These are phyloP conservation scores for Vicia villosa DNA, from an alignment of 306 rosid genomes.

Conservation along the genomic window DNA sequence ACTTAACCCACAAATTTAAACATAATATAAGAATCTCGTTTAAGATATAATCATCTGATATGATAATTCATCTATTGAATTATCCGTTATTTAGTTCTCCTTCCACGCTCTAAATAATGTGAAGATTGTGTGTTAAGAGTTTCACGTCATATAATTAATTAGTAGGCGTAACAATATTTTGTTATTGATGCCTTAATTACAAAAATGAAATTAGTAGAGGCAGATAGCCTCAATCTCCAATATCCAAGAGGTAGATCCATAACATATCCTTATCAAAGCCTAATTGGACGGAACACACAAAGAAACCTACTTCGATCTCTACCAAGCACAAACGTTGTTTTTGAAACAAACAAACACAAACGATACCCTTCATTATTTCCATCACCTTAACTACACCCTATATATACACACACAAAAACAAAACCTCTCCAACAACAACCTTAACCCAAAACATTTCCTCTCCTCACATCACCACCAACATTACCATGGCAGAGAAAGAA, in stretches of 20 bases:
- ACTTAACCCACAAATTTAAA: no score
- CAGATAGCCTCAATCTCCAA: not conserved
- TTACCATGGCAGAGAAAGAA: slow-evolving; percentile 79
- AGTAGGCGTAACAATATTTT: no score
- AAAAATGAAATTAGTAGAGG: not conserved
- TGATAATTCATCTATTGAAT: no score
- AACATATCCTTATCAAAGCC: not conserved
- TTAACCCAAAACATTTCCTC: not conserved
- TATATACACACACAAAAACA: slow-evolving; percentile 26
- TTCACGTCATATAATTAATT: no score
- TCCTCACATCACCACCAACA: not conserved
- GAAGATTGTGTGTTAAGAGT: no score
- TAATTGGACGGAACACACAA: slow-evolving; percentile 2
- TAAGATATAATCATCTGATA: no score
- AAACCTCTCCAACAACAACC: slow-evolving; percentile 14
- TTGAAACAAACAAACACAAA: not conserved
- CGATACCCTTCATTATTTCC: not conserved
- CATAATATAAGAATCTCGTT: no score
- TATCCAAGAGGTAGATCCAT: not conserved
- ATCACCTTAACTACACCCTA: not conserved
- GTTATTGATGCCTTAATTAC: no score
- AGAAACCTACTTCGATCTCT: not conserved
- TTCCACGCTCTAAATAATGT: no score
- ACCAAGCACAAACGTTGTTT: not conserved
- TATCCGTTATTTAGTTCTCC: no score